Base-by-base conservation (phyloP, 2,329 filamentous ascomycete species). In the Aspergillus texensis region DNA sequence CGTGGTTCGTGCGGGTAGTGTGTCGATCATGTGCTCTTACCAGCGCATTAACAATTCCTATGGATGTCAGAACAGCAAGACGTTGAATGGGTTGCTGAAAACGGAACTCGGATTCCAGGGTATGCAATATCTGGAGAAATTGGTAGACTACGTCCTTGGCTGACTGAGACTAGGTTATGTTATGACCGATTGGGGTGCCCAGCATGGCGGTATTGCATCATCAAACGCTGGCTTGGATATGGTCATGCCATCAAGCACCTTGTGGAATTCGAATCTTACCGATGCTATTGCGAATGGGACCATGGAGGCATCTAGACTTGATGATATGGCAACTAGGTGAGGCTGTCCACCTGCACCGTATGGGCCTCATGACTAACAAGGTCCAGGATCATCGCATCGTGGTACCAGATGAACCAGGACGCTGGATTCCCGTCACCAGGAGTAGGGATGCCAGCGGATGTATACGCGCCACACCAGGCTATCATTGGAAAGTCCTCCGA, bases 21-120 rank as follows among this genome's bases (percentile, higher is more conserved):
- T 81, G 0, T 85, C 83, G 0, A 76, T 89, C 45, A 90, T 90
- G 88, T 90, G 88, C 66, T 78, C 74, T 0, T 81, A 81, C 56
- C 71, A 81, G 68, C 89, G 91, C 68, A 74, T 93, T 77, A 95
- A 96, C 81, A 92, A 93, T 78, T 91, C 88, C 4, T 93, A 93
- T 67, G 85, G 78, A 24, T 94, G 92, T 77, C 90, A 94, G 72
- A 94, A 95, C 81, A 91, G 88, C 56, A 89, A 92, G 74, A 79
- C 89, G 6, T 80, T 93, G 65, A 95, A 95, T 74, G 88, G 89
- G 53, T 77, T 94, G 10, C 81, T 95, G 68, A 95, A 94, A 80
- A 86, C 86, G 32, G 92, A 95, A 75, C 83, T 94, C 0, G 91
- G 90, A 50, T 94, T 94, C 79, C 90, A 72, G 28, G 71, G 69